Base-by-base conservation (phyloP, 495 filamentous ascomycete genomes). In the Trichoderma parareesei region DNA sequence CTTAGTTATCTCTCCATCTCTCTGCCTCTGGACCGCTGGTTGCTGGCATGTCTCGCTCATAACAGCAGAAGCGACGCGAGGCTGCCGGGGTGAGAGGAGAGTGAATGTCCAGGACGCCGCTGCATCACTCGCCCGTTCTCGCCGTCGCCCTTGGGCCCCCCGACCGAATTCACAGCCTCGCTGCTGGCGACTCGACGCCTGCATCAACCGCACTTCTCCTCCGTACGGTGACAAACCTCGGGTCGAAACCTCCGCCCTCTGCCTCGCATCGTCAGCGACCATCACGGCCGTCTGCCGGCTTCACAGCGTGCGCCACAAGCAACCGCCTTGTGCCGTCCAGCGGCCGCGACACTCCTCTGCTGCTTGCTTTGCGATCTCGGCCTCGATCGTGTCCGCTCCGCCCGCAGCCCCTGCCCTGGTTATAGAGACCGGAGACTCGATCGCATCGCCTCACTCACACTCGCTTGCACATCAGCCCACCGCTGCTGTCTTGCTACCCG, bases 31-130 rank as follows among this genome's bases (percentile, higher is more conserved):
- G 27, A 27, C 27, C 27, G 27, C 27, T 27, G 27, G 27, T 27
- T 27, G 27, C 27, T 27, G 27, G 27, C 27, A 27, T 27, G 27
- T 27, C 27, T 27, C 27, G 27, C 27, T 27, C 27, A 27, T 27
- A 27, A 27, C 27, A 27, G 27, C 27, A 6, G 37, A 37, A 57
- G 27, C 53, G 53, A 57, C 53, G 48, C 53, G 53, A 57, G 53
- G 48, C 48, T 57, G 53, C 35, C 37, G 27, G 53, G 53, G 53
- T 57, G 53, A 57, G 53, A 37, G 27, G 53, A 57, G 53, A 37
- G 53, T 57, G 53, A 57, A 57, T 57, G 20, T 4, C 27, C 35
- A 38, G 53, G 53, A 35, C 20, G 53, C 2, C 20, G 53, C 53
- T 57, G 53, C 20, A 13, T 57, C 27, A 57, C 53, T 5, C 27